Conservation (phyloP, 805 yeast genomes). For the Cyberlindnera maritima region DNA sequence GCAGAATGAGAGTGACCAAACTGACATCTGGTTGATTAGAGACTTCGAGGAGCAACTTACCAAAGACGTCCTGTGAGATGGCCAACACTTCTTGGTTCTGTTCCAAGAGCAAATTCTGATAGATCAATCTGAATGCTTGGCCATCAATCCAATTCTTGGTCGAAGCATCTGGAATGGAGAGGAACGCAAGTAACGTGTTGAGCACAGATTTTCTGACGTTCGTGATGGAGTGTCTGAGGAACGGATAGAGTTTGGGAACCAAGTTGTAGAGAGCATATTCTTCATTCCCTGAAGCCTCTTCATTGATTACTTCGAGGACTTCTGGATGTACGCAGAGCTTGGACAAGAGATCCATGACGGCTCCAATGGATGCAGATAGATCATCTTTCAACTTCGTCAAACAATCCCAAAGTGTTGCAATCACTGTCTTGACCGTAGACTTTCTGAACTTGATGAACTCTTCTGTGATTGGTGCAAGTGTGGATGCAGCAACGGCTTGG, state of each 20-base stretch:
- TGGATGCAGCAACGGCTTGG: slow-evolving; percentile 94
- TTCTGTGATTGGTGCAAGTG: slow-evolving; percentile 84
- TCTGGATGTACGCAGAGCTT: slow-evolving; percentile 79
- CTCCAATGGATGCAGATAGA: slow-evolving; percentile 89
- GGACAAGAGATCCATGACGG: slow-evolving; percentile 91
- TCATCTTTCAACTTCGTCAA: slow-evolving; percentile 85
- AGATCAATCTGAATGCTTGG: slow-evolving; percentile 67
- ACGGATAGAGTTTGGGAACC: slow-evolving; percentile 91
- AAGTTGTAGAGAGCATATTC: slow-evolving; percentile 63
- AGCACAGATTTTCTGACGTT: slow-evolving; percentile 88
- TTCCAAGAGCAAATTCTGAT: slow-evolving; percentile 86
- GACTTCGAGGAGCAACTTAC: slow-evolving; percentile 48
- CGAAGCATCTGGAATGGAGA: slow-evolving; percentile 51
- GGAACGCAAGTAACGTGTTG: slow-evolving; percentile 74
- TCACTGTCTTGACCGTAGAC: slow-evolving; percentile 41
- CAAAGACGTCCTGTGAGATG: slow-evolving; percentile 62
- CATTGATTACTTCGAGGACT: slow-evolving; percentile 70
- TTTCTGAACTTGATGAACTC: slow-evolving; percentile 72
- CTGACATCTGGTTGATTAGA: slow-evolving; percentile 34
- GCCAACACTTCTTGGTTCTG: slow-evolving; percentile 73
- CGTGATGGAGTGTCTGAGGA: slow-evolving; percentile 88
- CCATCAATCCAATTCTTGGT: slow-evolving; percentile 75
- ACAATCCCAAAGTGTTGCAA: slow-evolving; percentile 87
- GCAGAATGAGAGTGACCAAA: slow-evolving; percentile 51
- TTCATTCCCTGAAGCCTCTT: slow-evolving; percentile 49